These are phyloP conservation scores for Trapa bicornis DNA, from an alignment of 345 rosid species.

Conservation along the genomic window DNA sequence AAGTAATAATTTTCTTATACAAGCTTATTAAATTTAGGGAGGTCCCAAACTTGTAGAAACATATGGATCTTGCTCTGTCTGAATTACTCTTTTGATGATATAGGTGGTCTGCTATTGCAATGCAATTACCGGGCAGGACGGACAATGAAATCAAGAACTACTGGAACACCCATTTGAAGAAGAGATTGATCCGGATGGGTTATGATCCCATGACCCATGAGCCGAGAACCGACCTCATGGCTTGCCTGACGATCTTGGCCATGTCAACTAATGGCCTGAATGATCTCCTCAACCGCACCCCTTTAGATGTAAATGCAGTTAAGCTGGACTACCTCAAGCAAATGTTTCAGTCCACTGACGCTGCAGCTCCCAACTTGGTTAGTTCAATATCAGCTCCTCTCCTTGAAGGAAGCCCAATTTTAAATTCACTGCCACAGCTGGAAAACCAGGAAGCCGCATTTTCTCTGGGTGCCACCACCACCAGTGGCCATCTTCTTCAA, in stretches of 20 bases:
- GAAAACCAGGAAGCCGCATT: background rate
- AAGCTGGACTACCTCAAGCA: slow-evolving; percentile 5
- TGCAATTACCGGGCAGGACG: slow-evolving; percentile 68
- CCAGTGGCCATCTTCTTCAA: background rate
- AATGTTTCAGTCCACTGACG: slow-evolving; percentile 7
- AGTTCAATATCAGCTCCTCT: background rate
- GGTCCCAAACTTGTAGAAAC: no score
- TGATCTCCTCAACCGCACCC: slow-evolving; percentile 3
- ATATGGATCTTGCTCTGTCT: no score
- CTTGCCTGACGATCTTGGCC: slow-evolving; percentile 5
- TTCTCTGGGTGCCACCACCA: slow-evolving; percentile 2
- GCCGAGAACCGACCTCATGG: slow-evolving; percentile 44
- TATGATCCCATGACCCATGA: slow-evolving; percentile 69
- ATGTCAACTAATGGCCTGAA: background rate
- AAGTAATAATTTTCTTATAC: slow-evolving; percentile 25
- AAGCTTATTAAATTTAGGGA: no score
- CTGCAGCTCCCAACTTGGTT: background rate
- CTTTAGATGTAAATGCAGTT: slow-evolving; percentile 8
- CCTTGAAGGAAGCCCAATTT: slow-evolving; percentile 14
- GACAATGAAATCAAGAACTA: slow-evolving; percentile 74
- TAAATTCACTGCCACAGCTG: background rate
- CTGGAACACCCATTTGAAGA: slow-evolving; percentile 77
- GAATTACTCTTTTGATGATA: background rate
- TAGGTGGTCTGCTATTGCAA: slow-evolving; percentile 80
- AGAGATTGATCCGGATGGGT: slow-evolving; percentile 67